Evolutionary conservation across 164 flowering plant species (phyloP), one percentile per base, ranked within the genome.

Genomic region (Vitis rotundifolia): DNA sequence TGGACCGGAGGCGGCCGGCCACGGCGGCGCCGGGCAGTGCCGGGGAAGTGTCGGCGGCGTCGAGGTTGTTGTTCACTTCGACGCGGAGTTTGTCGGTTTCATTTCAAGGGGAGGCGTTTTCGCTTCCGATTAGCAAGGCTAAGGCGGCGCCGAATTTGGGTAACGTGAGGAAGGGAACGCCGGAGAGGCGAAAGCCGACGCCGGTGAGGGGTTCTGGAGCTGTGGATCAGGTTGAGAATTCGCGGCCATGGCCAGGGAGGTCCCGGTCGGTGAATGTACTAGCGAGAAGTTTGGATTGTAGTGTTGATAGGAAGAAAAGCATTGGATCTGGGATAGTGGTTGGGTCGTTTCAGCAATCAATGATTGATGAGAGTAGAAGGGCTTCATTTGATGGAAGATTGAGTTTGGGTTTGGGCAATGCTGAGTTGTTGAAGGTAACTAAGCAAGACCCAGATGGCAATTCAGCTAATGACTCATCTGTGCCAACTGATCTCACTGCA

Each of bases 71-170:
- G 28, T 77, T 87, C 50, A 89, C 93, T 66, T 90, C 99, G 1
- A 84, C 91, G 2, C 76, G 99, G 78, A 90, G 97, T 57, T 82
- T 93, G 64, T 90, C 98, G 0, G 98, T 95, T 70, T 93, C 99
- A 7, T 95, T 95, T 73, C 98, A 95, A 75, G 99, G 99, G 3
- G 97, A 93, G 69, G 82, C 97, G 7, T 95, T 88, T 76, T 88
- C 97, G 14, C 88, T 95, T 31, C 97, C 94, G 47, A 73, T 93
- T 75, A 87, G 97, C 66, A 93, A 88, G 79, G 78, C 88, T 18
- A 91, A 90, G 74, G 80, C 82, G 13, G 72, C 85, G 3, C 76
- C 82, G 8, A 78, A 68, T 77, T 68, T 60, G 76, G 76, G 74
- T 66, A 75, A 59, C 59, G 68, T 76, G 63, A 85, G 93, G 57